These are phyloP conservation scores for Nepenthes mirabilis DNA, from an alignment of 148 eudicot genomes.

Conservation along the genomic window DNA sequence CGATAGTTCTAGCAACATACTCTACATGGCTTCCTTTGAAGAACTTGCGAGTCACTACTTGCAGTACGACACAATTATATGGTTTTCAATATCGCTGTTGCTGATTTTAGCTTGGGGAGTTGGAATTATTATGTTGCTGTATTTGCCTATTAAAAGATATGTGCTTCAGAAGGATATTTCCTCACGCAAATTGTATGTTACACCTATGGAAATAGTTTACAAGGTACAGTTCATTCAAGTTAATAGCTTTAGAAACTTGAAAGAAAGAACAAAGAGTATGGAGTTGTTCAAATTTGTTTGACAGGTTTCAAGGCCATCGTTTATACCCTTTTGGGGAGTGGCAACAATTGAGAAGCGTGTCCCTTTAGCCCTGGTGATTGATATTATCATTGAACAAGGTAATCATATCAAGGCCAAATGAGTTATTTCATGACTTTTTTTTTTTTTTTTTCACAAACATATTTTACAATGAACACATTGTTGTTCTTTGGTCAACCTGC, in stretches of 20 bases:
- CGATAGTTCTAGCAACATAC: constrained; percentile 25
- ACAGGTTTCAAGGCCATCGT: constrained; percentile 76
- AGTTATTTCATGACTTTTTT: not conserved
- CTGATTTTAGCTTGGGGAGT: constrained; percentile 93
- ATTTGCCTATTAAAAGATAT: constrained; percentile 62
- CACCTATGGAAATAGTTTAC: constrained; percentile 57
- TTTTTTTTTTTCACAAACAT: too few relatives aligned
- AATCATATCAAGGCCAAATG: not conserved
- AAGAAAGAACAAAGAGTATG: not conserved
- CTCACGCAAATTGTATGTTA: constrained; percentile 67
- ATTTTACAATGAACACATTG: too few relatives aligned
- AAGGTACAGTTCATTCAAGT: constrained; percentile 29
- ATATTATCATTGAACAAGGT: constrained; percentile 88
- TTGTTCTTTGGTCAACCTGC: too few relatives aligned
- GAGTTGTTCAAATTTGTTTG: constrained; percentile 5
- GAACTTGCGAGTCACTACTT: constrained; percentile 47
- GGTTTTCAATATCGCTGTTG: constrained; percentile 65
- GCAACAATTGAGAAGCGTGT: constrained; percentile 48
- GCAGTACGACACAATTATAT: constrained; percentile 68
- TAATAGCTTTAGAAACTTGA: not conserved
- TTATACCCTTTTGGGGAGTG: constrained; percentile 59
- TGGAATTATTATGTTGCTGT: constrained; percentile 65
- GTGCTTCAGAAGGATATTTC: constrained; percentile 66
- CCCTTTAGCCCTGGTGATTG: constrained; percentile 58
- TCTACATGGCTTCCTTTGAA: constrained; percentile 73